Conservation (phyloP, 1,284 basidiomycete species). For the Xerocomus nothofagi region DNA sequence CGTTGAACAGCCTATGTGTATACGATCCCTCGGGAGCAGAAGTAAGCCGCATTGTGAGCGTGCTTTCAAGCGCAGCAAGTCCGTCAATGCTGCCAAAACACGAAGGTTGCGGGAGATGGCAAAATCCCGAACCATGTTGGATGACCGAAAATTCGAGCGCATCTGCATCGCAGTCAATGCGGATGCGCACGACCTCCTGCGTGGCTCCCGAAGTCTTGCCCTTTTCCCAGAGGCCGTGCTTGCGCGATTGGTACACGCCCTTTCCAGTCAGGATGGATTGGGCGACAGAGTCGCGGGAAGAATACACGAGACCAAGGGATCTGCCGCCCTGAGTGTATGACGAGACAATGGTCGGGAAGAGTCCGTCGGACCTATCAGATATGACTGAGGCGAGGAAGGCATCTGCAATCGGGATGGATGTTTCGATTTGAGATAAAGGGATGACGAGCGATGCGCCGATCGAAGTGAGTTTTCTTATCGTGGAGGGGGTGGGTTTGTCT, state of each 20-base stretch:
- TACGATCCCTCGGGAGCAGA: conserved; percentile 91
- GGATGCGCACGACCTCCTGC: conserved; percentile 84
- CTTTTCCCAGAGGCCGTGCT: conserved; percentile 96
- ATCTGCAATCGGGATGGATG: conserved; percentile 76
- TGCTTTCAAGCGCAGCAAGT: conserved; percentile 81
- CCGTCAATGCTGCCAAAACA: conserved; percentile 86
- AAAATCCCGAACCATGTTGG: conserved; percentile 92
- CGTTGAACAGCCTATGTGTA: conserved; percentile 86
- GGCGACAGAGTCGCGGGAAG: conserved; percentile 85
- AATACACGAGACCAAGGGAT: conserved; percentile 94
- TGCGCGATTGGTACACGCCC: conserved; percentile 96
- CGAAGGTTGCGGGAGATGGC: conserved; percentile 82
- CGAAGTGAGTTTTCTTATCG: conserved; percentile 55
- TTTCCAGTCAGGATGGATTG: conserved; percentile 88
- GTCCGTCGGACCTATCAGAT: conserved; percentile 89
- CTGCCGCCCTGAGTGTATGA: conserved; percentile 72
- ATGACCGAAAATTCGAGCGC: conserved; percentile 90
- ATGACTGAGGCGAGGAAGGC: conserved; percentile 81
- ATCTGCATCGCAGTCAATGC: conserved; percentile 92
- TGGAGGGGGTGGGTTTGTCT: conserved; percentile 51
- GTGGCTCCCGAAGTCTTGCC: conserved; percentile 95
- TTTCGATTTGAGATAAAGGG: conserved; percentile 64
- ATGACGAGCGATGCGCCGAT: conserved; percentile 72
- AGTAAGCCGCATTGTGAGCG: conserved; percentile 70
- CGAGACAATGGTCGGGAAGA: conserved; percentile 91